Percentiles rank a stretch among this genome's conserved stretches.
Conservation (phyloP, 2,329 filamentous ascomycete genomes). For the Gliomastix tumulicola region DNA sequence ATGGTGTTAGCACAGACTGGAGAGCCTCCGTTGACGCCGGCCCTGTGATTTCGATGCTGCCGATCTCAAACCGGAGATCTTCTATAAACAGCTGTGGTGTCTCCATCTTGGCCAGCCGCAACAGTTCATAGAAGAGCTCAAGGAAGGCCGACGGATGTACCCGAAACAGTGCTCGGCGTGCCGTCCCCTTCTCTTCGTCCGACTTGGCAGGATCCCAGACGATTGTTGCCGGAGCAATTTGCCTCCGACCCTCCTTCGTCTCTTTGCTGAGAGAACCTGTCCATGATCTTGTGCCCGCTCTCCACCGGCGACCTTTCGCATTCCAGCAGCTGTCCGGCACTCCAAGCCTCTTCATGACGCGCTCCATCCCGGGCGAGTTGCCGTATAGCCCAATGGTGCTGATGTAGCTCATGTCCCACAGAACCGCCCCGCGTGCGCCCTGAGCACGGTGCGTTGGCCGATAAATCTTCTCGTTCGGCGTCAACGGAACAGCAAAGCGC, state of each 20-base stretch:
- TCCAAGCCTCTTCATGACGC: conserved; percentile 60
- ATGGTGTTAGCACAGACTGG: conserved; percentile 57
- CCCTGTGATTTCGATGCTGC: conserved; percentile 49
- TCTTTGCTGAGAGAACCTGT: conserved; percentile 44
- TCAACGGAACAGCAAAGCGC: conserved; percentile 81
- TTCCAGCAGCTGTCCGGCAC: conserved; percentile 56
- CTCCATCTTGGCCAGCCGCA: conserved; percentile 49
- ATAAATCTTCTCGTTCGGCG: conserved; percentile 85
- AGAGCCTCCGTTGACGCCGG: conserved; percentile 77
- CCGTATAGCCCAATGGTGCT: conserved; percentile 78
- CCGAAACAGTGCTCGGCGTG: conserved; percentile 49
- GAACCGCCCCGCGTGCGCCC: conserved; percentile 67
- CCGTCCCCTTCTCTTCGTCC: conserved; percentile 14
- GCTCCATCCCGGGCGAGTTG: conserved; percentile 51
- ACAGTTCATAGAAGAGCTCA: conserved; percentile 58
- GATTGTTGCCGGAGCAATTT: conserved; percentile 66
- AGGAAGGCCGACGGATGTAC: conserved; percentile 78
- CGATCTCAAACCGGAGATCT: conserved; percentile 62
- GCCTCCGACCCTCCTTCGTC: conserved; percentile 38
- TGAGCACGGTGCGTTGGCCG: conserved; percentile 77
- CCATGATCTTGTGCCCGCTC: conserved; percentile 42
- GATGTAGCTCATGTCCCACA: conserved; percentile 94
- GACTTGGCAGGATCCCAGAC: conserved; percentile 59
- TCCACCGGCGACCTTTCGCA: conserved; percentile 64
- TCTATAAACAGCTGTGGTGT: conserved; percentile 57